phyloP scores from a whole-genome alignment of 75 land plant species.

The Selaginella moellendorffii region DNA sequence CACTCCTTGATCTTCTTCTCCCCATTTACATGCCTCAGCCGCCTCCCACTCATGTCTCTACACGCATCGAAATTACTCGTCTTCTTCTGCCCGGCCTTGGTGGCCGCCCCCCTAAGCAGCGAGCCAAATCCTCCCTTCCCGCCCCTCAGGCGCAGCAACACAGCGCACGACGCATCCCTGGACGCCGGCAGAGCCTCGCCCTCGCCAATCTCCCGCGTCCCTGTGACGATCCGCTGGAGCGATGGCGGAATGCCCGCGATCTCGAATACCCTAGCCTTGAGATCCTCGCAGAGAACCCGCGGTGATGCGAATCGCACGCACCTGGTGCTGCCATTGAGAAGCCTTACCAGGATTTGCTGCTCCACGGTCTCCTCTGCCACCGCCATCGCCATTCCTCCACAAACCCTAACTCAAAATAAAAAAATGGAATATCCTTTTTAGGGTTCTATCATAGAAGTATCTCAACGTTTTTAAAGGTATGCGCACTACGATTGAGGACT shows the following conservation, averaged over 20 bases:
- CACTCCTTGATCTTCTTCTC: slow-evolving; percentile 95
- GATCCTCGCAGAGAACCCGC: background rate
- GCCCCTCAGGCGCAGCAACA: slow-evolving; percentile 47
- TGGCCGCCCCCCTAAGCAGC: slow-evolving; percentile 79
- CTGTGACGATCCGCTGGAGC: background rate
- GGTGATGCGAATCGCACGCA: background rate
- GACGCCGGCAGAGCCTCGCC: background rate
- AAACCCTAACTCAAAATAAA: too few species aligned
- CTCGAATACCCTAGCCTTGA: background rate
- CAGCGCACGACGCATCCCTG: slow-evolving; percentile 15
- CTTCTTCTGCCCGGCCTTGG: slow-evolving; percentile 99
- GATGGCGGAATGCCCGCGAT: background rate
- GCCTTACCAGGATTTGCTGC: background rate
- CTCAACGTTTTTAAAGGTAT: too few species aligned
- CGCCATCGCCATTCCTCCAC: background rate
- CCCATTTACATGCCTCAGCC: slow-evolving; percentile 90
- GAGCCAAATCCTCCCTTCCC: slow-evolving; percentile 99
- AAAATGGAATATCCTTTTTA: too few species aligned
- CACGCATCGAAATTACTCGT: slow-evolving; percentile 97
- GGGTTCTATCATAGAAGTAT: too few species aligned
- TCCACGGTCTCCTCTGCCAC: background rate
- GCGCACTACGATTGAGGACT: too few species aligned
- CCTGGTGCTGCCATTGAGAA: background rate
- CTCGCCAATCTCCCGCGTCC: background rate
- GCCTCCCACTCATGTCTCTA: slow-evolving; percentile 88